phyloP scores from a whole-genome alignment of 2,329 filamentous ascomycete species.

The Cercospora brassicicola region DNA sequence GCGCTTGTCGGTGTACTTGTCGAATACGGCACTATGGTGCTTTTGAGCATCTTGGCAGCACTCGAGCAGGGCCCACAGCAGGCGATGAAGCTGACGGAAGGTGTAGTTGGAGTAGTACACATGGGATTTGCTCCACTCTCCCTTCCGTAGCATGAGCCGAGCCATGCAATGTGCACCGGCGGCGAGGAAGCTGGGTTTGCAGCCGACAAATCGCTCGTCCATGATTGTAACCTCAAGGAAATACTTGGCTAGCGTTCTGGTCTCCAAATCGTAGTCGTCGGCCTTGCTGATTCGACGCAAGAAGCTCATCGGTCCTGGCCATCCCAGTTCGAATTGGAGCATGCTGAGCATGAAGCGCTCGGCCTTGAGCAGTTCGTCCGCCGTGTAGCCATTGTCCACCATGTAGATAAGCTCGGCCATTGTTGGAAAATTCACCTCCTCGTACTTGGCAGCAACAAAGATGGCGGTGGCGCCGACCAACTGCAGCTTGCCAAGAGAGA shows the following conservation, averaged over 20 bases:
- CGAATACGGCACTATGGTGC: constrained; percentile 83
- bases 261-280: constrained; percentile 95
- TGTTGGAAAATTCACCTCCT: constrained; percentile 97
- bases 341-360: constrained; percentile 98
- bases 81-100: constrained; percentile 73
- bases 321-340: constrained; percentile 92
- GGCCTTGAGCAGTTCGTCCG: constrained; percentile 92
- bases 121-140: constrained; percentile 80
- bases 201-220: constrained; percentile 95
- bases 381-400: constrained; percentile 88
- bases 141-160: constrained; percentile 83
- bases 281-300: constrained; percentile 95
- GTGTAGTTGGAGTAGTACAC: constrained; percentile 95
- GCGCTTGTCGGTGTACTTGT: constrained; percentile 85
- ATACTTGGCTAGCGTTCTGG: constrained; percentile 92
- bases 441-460: constrained; percentile 95
- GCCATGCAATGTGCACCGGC: constrained; percentile 92
- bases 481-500: constrained; percentile 92
- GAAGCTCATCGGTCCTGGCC: constrained; percentile 99
- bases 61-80: constrained; percentile 77
- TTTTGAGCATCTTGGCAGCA: constrained; percentile 79
- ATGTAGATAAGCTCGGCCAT: constrained; percentile 96
- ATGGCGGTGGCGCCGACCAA: constrained; percentile 94
- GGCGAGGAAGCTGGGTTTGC: constrained; percentile 83
- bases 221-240: constrained; percentile 95